Evolutionary conservation across 257 asterid species (phyloP).

Genomic region (Nyctanthes arbortristis): DNA sequence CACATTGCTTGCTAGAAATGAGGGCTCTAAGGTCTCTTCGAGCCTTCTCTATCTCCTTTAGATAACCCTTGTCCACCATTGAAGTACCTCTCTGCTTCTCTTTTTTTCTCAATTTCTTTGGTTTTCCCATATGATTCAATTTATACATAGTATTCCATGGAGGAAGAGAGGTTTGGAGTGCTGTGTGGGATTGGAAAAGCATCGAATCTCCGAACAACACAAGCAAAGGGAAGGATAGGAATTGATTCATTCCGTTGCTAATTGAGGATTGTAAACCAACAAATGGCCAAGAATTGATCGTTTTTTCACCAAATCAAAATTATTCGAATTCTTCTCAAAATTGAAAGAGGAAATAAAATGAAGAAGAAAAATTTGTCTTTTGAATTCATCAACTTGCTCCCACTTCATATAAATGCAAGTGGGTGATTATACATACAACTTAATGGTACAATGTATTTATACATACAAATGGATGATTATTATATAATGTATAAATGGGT

Average conservation of each 20-base stretch:
- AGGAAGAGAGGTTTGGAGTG: slow-evolving; percentile 2
- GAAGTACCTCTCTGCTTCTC: slow-evolving; percentile 11
- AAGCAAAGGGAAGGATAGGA: slow-evolving; percentile 36
- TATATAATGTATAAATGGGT: no score
- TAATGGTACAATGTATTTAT: no score
- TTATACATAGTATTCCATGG: background rate
- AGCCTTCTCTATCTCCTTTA: slow-evolving; percentile 57
- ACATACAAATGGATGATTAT: no score
- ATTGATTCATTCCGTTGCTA: background rate
- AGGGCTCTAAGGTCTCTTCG: slow-evolving; percentile 69
- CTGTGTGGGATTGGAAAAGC: slow-evolving; percentile 14
- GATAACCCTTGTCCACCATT: slow-evolving; percentile 52
- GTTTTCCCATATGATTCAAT: background rate
- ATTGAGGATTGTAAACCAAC: background rate
- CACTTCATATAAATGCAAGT: no score
- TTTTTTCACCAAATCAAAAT: no score
- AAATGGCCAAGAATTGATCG: background rate
- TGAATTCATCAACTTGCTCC: no score
- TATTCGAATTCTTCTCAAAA: background rate
- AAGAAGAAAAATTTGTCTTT: no score
- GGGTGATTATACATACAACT: no score
- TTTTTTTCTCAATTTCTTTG: background rate
- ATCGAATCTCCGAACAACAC: slow-evolving; percentile 27
- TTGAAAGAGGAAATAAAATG: background rate
- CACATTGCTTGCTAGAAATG: slow-evolving; percentile 63